Percentiles rank a stretch among this genome's conserved stretches.
These are phyloP conservation scores for Chalaropsis ovoidea DNA, from an alignment of 2,329 filamentous ascomycete genomes.

Conservation along the genomic window DNA sequence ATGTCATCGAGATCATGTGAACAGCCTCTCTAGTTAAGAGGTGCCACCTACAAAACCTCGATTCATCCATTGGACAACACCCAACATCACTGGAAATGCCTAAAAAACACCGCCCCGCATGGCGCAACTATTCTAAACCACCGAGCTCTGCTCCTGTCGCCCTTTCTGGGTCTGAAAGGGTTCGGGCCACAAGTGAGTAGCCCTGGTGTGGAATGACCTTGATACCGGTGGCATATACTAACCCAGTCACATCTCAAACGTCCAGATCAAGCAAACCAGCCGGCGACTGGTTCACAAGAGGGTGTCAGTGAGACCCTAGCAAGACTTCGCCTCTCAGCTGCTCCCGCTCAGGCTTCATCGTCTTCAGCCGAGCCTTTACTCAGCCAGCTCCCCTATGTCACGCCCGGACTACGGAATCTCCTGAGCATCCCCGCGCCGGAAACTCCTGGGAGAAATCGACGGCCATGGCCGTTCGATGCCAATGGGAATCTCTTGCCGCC, in stretches of 20 bases:
- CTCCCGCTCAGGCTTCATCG: neutral
- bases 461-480: neutral
- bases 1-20: no score
- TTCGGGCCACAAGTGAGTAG: slow-evolving; percentile 2
- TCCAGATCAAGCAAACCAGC: neutral
- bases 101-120: slow-evolving; percentile 12
- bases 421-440: neutral
- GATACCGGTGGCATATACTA: neutral
- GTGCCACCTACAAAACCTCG: no score
- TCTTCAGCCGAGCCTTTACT: neutral
- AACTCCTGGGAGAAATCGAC: neutral
- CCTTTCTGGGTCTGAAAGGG: slow-evolving; percentile 9
- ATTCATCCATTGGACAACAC: no score
- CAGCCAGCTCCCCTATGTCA: neutral
- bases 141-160: slow-evolving; percentile 3
- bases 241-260: neutral
- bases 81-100: neutral
- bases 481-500: neutral
- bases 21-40: no score
- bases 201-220: no score
- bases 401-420: neutral
- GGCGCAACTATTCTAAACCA: slow-evolving; percentile 16
- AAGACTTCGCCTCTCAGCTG: neutral
- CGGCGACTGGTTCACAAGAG: neutral
- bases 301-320: neutral